Evolutionary conservation across 495 filamentous ascomycete species (phyloP), one percentile per base, ranked within the genome.

Genomic region (Neurospora sp.): DNA sequence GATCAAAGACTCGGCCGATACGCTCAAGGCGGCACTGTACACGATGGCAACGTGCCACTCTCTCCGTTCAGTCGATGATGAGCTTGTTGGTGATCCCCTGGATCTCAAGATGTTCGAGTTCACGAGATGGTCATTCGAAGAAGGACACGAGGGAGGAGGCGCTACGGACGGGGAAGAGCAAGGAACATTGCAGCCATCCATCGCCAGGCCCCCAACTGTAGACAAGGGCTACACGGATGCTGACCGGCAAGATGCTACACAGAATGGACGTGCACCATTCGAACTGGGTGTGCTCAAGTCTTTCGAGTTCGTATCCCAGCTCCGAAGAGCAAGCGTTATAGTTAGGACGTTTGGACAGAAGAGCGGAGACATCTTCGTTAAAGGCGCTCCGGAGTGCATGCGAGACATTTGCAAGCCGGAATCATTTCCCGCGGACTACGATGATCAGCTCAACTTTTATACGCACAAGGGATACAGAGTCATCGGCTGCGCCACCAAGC

Each of bases 41-140:
- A 94, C 94, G 0, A 99, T 99, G 96, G 93, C 96, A 38, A 99
- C 96, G 10, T 99, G 96, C 73, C 96, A 99, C 79, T 96, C 95
- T 4, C 85, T 99, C 18, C 89, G 94, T 39, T 87, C 90, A 42
- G 90, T 98, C 18, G 94, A 99, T 74, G 90, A 88, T 59, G 93
- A 98, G 76, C 85, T 97, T 18, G 84, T 99, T 27, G 96, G 96
- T 7, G 96, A 99, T 81, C 96, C 96, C 39, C 86, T 99, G 16
- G 96, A 99, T 81, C 84, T 98, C 66, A 98, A 98, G 79, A 99
- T 99, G 96, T 99, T 99, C 79, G 90, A 97, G 77, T 99, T 97
- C 77, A 99, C 96, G 1, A 88, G 89, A 7, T 99, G 96, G 96
- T 88, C 89, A 2, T 99, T 91, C 76, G 90, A 97, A 79, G 96